These are phyloP conservation scores for Allium cepa DNA, from an alignment of 106 monocot genomes.

Conservation along the genomic window DNA sequence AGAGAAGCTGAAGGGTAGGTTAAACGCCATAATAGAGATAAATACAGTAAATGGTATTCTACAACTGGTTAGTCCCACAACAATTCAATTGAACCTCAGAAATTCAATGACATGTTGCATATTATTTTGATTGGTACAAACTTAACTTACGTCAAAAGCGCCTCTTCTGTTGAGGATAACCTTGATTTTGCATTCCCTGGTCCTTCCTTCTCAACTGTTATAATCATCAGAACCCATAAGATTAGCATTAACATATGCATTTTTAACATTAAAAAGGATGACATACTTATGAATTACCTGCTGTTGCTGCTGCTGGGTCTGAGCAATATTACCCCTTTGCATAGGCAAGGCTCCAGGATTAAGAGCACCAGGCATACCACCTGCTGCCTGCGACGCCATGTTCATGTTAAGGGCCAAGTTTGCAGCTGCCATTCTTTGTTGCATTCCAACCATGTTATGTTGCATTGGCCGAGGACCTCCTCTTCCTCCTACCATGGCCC, in stretches of 20 bases:
- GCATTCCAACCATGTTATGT: constrained; percentile 48
- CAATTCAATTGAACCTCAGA: too few relatives aligned
- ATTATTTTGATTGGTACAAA: too few relatives aligned
- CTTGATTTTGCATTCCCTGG: constrained; percentile 86
- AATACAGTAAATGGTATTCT: too few relatives aligned
- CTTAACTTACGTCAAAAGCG: constrained; percentile 43
- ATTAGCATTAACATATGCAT: too few relatives aligned
- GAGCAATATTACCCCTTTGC: constrained; percentile 54
- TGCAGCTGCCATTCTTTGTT: constrained; percentile 49
- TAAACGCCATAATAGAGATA: too few relatives aligned
- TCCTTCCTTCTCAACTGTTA: constrained; percentile 85
- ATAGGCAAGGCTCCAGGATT: constrained; percentile 66
- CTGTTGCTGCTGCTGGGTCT: constrained; percentile 43
- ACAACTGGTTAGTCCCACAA: too few relatives aligned
- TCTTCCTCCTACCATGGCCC: constrained; percentile 39
- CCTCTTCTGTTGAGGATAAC: constrained; percentile 90
- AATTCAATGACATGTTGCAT: too few relatives aligned
- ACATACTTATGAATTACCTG: constrained; percentile 30
- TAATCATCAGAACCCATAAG: background rate
- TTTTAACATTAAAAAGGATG: too few relatives aligned
- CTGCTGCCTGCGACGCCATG: constrained; percentile 57
- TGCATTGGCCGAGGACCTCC: constrained; percentile 50
- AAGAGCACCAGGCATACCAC: constrained; percentile 28
- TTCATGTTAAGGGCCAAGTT: constrained; percentile 44
- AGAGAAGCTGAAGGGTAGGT: too few relatives aligned